Evolutionary conservation across 352 stramenopile genomes (phyloP).

Genomic region (Elongisporangium prolatum): DNA sequence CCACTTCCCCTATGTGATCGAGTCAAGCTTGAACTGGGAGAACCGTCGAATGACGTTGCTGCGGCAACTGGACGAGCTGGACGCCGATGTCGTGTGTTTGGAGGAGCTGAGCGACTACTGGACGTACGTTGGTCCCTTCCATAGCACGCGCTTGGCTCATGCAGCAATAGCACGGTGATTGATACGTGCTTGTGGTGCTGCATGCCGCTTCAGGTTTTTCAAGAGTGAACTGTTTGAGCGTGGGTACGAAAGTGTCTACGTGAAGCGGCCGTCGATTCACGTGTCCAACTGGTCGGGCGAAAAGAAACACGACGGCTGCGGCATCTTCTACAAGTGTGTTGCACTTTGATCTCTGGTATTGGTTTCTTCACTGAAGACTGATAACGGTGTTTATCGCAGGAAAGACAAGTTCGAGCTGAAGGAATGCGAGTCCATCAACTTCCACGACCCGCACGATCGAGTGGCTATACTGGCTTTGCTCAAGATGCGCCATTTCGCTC

Average conservation of each 20-base stretch:
- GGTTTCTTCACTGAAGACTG: neutral
- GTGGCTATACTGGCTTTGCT: slow-evolving; percentile 82
- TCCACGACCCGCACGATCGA: slow-evolving; percentile 81
- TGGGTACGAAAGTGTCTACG: slow-evolving; percentile 83
- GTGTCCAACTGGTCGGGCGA: slow-evolving; percentile 84
- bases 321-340: slow-evolving; percentile 84
- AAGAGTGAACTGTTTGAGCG: slow-evolving; percentile 64
- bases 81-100: slow-evolving; percentile 80
- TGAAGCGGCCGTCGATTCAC: slow-evolving; percentile 83
- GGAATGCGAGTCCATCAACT: slow-evolving; percentile 84
- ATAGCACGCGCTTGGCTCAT: neutral
- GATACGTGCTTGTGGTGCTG: slow-evolving; percentile 2
- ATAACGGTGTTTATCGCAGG: slow-evolving; percentile 16
- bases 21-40: slow-evolving; percentile 80
- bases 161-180: neutral
- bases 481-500: slow-evolving; percentile 77
- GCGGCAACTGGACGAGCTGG: slow-evolving; percentile 63
- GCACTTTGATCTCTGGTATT: neutral
- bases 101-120: slow-evolving; percentile 88
- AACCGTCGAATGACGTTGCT: slow-evolving; percentile 75
- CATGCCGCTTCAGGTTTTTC: slow-evolving; percentile 52
- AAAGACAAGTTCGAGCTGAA: slow-evolving; percentile 86
- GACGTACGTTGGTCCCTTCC: slow-evolving; percentile 43
- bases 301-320: slow-evolving; percentile 85
- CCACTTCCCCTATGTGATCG: slow-evolving; percentile 85